These are phyloP conservation scores for Xanthoceras sorbifolium DNA, from an alignment of 345 rosid species.

Conservation along the genomic window DNA sequence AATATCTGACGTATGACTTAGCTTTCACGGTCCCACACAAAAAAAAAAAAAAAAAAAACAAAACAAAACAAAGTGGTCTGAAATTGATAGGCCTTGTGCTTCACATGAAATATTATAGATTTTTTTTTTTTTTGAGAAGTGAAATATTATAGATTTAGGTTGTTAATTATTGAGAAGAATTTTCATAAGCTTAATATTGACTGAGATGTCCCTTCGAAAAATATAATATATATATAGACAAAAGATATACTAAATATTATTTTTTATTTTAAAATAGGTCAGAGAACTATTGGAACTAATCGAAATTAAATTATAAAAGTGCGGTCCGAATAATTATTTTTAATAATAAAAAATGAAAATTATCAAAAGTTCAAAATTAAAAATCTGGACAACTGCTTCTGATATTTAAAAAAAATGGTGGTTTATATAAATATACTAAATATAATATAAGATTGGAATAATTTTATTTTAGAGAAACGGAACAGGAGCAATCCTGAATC, in stretches of 20 bases:
- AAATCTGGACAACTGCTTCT: too few relatives aligned
- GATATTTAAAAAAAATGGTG: background rate
- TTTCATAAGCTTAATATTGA: background rate
- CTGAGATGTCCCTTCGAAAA: too few relatives aligned
- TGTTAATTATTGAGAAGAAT: conserved; percentile 3
- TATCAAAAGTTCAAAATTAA: too few relatives aligned
- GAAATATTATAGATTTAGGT: background rate
- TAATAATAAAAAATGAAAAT: too few relatives aligned
- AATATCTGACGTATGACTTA: conserved; percentile 3
- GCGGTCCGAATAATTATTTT: too few relatives aligned
- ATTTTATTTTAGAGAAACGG: background rate
- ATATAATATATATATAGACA: too few relatives aligned
- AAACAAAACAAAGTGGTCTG: background rate
- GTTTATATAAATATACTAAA: too few relatives aligned
- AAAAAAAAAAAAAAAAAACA: background rate
- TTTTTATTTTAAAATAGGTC: too few relatives aligned
- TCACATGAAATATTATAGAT: background rate
- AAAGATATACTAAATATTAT: too few relatives aligned
- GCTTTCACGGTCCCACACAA: background rate
- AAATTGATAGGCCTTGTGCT: background rate
- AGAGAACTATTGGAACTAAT: too few relatives aligned
- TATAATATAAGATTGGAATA: background rate
- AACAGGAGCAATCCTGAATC: background rate
- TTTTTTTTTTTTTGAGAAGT: too few relatives aligned
- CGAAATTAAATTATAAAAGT: too few relatives aligned